Base-by-base conservation (phyloP, 805 yeast species). In the Teunomyces kruisii region DNA sequence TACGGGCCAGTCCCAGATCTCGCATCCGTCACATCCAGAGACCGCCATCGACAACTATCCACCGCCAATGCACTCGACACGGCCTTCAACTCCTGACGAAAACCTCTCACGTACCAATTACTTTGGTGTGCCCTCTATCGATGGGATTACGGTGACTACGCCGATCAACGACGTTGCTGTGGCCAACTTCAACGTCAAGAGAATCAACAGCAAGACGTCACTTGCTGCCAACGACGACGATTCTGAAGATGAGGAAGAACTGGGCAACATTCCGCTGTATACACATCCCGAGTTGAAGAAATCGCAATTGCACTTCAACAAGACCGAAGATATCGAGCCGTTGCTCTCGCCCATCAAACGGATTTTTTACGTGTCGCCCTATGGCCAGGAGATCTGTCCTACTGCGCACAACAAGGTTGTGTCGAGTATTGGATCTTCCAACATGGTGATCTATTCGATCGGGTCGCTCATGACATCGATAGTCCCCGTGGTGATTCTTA, bases 1-100 rank as follows among this genome's bases (percentile, higher is more conserved):
- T 29, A 85, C 91, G 0, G 98, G 98, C 9, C 98, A 91, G 62
- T 84, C 92, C 3, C 96, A 90, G 58, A 91, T 91, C 9, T 88
- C 96, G 1, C 98, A 91, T 64, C 98, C 98, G 1, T 67, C 76
- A 13, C 63, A 58, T 19, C 41, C 54, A 1, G 54, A 51, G 19
- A 64, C 64, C 27, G 15, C 26, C 7, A 17, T 35, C 16, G 52
- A 46, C 9, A 43, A 47, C 1, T 55, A 56, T 29, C 57, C 63
- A 2, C 57, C 58, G 2, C 55, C 58, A 1, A 55, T 49, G 22
- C 42, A 40, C 26, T 43, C 42, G 14, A 55, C 61, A 7, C 40
- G 58, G 9, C 59, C 56, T 2, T 47, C 50, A 12, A 54, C 56
- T 1, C 57, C 58, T 1, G 22, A n/a, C 7, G 52, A 52, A 9